Conservation (phyloP, 1,284 basidiomycete species). For the Anthracocystis panici-leucophaei region DNA sequence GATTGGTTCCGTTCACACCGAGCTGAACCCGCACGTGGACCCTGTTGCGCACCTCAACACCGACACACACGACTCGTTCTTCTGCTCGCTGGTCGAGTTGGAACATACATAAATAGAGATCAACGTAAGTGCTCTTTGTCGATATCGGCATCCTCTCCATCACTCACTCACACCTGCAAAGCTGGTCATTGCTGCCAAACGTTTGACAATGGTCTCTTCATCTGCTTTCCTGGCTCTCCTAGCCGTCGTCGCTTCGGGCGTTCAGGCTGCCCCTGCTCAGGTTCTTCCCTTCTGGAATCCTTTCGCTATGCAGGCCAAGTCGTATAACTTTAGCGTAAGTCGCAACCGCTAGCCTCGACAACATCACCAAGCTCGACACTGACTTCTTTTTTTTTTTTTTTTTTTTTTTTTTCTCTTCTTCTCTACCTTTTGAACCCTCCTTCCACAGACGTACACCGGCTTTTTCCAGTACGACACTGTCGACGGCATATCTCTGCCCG, state of each 20-base stretch:
- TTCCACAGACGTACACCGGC: slow-evolving; percentile 34
- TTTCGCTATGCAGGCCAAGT: slow-evolving; percentile 37
- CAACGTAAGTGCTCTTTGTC: neutral
- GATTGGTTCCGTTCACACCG: neutral
- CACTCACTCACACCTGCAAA: neutral
- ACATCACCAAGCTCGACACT: neutral
- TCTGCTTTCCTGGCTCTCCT: slow-evolving; percentile 30
- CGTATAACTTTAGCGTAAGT: slow-evolving; percentile 41
- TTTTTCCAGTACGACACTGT: slow-evolving; percentile 47
- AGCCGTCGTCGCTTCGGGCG: slow-evolving; percentile 19
- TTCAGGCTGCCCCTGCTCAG: slow-evolving; percentile 30
- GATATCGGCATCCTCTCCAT: neutral
- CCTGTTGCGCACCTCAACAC: neutral
- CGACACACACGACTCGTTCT: neutral
- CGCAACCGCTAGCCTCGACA: neutral
- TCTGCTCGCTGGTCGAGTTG: neutral
- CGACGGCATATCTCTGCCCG: slow-evolving; percentile 35
- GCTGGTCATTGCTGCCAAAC: neutral
- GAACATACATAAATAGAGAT: neutral
- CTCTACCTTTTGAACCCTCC: neutral
- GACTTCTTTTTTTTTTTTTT: no score
- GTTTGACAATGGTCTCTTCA: slow-evolving; percentile 17
- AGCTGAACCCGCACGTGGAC: slow-evolving; percentile 4
- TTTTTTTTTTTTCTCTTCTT: no score
- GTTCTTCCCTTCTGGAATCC: slow-evolving; percentile 24